Percentiles rank a stretch among this genome's conserved stretches.
phyloP scores from a whole-genome alignment of 345 rosid species.

The Noccaea caerulescens region DNA sequence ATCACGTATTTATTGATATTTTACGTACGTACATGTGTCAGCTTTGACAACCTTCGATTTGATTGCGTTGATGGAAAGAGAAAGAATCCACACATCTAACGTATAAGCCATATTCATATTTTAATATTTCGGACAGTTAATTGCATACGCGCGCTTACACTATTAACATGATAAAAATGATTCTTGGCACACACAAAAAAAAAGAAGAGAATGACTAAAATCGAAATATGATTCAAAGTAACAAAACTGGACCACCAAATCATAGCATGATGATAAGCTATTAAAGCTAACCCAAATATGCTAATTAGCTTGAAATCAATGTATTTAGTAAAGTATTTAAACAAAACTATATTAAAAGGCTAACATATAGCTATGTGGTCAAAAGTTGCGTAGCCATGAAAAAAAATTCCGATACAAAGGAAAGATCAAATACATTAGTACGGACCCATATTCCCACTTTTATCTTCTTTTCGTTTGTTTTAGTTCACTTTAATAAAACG shows the following conservation, averaged over 20 bases:
- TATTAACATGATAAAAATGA: background rate
- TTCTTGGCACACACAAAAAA: background rate
- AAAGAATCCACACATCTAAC: constrained; percentile 33
- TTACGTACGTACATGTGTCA: constrained; percentile 16
- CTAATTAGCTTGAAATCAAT: constrained; percentile 24
- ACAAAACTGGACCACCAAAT: constrained; percentile 40
- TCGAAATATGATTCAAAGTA: constrained; percentile 30
- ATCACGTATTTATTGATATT: constrained; percentile 3
- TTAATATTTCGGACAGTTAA: constrained; percentile 11
- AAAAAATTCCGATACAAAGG: constrained; percentile 35
- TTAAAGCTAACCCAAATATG: constrained; percentile 38
- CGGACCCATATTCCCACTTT: constrained; percentile 39
- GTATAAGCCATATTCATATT: constrained; percentile 1
- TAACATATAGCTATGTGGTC: constrained; percentile 39
- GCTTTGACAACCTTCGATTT: constrained; percentile 25
- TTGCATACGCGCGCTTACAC: constrained; percentile 6
- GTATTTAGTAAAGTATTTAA: constrained; percentile 32
- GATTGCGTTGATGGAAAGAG: constrained; percentile 26
- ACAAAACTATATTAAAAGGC: constrained; percentile 22
- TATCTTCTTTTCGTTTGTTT: constrained; percentile 36
- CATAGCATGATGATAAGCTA: constrained; percentile 45
- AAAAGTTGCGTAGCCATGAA: constrained; percentile 41
- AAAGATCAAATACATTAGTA: constrained; percentile 26
- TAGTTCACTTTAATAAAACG: constrained; percentile 31
- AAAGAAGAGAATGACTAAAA: constrained; percentile 9